Conservation (phyloP, 2,329 filamentous ascomycete genomes). For the Clonostachys byssicola region DNA sequence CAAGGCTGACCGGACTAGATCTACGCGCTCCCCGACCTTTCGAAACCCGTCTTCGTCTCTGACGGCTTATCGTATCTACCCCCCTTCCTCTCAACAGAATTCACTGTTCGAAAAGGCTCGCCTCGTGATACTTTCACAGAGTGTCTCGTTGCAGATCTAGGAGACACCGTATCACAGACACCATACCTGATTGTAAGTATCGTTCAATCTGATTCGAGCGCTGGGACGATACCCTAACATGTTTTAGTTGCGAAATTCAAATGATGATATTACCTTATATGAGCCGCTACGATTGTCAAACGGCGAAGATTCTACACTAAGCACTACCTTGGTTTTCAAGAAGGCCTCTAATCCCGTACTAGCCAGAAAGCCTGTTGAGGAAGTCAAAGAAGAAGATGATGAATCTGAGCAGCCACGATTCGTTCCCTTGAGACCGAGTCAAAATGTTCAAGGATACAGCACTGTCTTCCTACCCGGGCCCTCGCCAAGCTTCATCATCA, state of each 20-base stretch:
- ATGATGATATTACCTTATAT: slow-evolving; percentile 83
- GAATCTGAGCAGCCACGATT: slow-evolving; percentile 38
- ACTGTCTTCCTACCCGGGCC: slow-evolving; percentile 78
- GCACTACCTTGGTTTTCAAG: slow-evolving; percentile 64
- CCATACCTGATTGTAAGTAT: slow-evolving; percentile 79
- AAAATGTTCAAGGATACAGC: slow-evolving; percentile 72
- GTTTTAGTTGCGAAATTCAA: slow-evolving; percentile 66
- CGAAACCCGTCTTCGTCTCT: slow-evolving; percentile 66
- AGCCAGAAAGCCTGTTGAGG: slow-evolving; percentile 47
- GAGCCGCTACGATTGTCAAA: slow-evolving; percentile 62
- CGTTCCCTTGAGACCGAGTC: slow-evolving; percentile 51
- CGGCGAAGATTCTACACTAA: slow-evolving; percentile 33
- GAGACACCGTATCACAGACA: slow-evolving; percentile 63
- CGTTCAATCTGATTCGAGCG: no score
- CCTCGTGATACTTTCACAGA: slow-evolving; percentile 73
- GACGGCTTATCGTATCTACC: slow-evolving; percentile 77
- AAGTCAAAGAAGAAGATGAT: slow-evolving; percentile 38
- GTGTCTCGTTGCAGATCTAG: slow-evolving; percentile 79
- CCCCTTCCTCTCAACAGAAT: slow-evolving; percentile 69
- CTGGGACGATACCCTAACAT: neutral
- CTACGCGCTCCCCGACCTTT: slow-evolving; percentile 71
- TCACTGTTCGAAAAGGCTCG: slow-evolving; percentile 62
- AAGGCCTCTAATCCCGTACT: slow-evolving; percentile 69
- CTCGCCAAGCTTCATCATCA: slow-evolving; percentile 79
- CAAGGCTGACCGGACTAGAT: slow-evolving; percentile 44